These are phyloP conservation scores for Lentinula edodes DNA, from an alignment of 768 basidiomycete genomes.

Conservation along the genomic window DNA sequence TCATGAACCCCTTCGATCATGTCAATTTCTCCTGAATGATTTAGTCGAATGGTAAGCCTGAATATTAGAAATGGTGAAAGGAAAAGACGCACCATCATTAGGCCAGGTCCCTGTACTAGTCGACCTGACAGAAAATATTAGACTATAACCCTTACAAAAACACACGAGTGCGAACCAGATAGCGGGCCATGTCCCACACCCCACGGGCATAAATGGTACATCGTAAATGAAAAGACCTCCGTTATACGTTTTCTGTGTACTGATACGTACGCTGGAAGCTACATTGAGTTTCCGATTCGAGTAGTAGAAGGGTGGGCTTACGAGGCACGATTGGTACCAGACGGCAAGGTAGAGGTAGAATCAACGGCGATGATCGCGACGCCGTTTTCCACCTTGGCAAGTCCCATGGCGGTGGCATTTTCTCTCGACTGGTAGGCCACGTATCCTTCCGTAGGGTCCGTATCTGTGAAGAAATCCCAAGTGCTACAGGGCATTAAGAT, in stretches of 20 bases:
- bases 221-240: conserved; percentile 50
- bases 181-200: conserved; percentile 49
- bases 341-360: background rate
- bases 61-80: too few species aligned
- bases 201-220: conserved; percentile 42
- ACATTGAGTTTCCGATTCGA: background rate
- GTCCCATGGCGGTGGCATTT: background rate
- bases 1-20: conserved; percentile 51
- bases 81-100: conserved; percentile 15
- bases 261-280: conserved; percentile 39
- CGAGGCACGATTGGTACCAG: conserved; percentile 4
- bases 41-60: background rate
- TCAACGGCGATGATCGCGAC: background rate
- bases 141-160: background rate
- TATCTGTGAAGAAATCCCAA: background rate
- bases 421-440: conserved; percentile 1
- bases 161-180: conserved; percentile 19
- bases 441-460: conserved; percentile 1
- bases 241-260: conserved; percentile 35
- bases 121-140: conserved; percentile 7
- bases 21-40: conserved; percentile 36
- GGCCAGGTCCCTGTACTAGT: conserved; percentile 24
- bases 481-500: background rate
- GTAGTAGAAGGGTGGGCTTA: background rate
- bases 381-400: background rate